Base-by-base conservation (phyloP, 305 asterid genomes). In the Fraxinus sp. region DNA sequence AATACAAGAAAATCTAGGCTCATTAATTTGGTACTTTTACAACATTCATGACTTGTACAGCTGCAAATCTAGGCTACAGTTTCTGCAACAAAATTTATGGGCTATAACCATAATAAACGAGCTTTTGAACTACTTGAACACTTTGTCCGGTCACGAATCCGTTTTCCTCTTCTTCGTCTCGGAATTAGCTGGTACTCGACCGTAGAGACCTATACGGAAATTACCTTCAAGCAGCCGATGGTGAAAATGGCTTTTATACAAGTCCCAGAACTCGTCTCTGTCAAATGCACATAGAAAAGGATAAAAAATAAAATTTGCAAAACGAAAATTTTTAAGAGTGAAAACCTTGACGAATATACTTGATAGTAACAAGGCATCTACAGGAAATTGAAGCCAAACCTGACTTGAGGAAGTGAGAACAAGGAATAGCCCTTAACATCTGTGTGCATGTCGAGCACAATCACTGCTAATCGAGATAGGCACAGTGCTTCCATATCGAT, bases 231-330 rank as follows among this genome's bases (percentile, higher is more conserved):
- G 88, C 79, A 94, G 80, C 35, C 86, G 91, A 78, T 89, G 89
- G 81, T 95, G 96, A 80, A 95, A 89, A 79, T 84, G 91, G 88
- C 87, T 90, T 88, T 79, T 88, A 71, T 94, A 93, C 87, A 95
- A 83, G 80, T 92, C 96, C 99, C 99, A 95, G 82, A 95, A 93
- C 91, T 95, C 99, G 36, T 95, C 97, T 78, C 99, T 95, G 95
- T 71, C 80, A 79, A 76, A 78, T 11, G 78, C 36, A 24, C 77
- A 81, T 26, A 41, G 30, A 72, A 80, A 16, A 18, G 37, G 70
- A 78, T 64, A n/a, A 16, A 18, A 46, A 55, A 78, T 73, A 22
- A 82, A 55, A 22, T 44, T 16, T 64, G 55, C 5, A 24, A 80
- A 70, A 57, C 2, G 46, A 33, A 20, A 32, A 33, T 8, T 30